These are phyloP conservation scores for Alternaria hordeiaustralica DNA, from an alignment of 2,329 filamentous ascomycete species.

Conservation along the genomic window DNA sequence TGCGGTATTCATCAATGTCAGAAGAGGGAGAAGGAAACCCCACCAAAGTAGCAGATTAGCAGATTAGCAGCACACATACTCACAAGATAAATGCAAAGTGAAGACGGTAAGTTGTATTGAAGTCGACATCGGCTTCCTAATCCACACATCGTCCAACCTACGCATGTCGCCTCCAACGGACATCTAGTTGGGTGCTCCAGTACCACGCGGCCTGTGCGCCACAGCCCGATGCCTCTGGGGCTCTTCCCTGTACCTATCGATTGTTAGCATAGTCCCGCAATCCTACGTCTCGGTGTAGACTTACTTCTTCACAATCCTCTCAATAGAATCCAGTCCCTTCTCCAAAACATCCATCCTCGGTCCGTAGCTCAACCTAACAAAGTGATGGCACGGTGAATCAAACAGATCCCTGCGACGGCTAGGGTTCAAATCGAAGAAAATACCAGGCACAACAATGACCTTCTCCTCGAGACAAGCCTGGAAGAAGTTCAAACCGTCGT, in stretches of 20 bases:
- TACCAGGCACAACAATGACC: slow-evolving; percentile 94
- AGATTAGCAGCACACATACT: neutral
- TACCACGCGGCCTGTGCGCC: slow-evolving; percentile 20
- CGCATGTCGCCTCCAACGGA: neutral
- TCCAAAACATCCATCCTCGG: slow-evolving; percentile 50
- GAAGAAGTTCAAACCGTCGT: slow-evolving; percentile 96
- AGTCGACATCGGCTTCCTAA: neutral
- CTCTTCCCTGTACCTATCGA: slow-evolving; percentile 16
- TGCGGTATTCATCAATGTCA: neutral
- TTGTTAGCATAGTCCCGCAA: neutral
- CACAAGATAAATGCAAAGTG: neutral
- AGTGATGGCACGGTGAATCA: slow-evolving; percentile 84
- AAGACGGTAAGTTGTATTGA: neutral
- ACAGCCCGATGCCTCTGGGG: slow-evolving; percentile 19
- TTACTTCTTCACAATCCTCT: slow-evolving; percentile 50
- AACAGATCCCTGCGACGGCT: slow-evolving; percentile 88
- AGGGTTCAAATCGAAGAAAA: slow-evolving; percentile 97
- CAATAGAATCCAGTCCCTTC: slow-evolving; percentile 50
- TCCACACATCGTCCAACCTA: neutral
- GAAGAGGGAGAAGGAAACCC: too few relatives aligned
- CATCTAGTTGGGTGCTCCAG: slow-evolving; percentile 4
- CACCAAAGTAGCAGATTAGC: neutral
- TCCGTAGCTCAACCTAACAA: slow-evolving; percentile 51
- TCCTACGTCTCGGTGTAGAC: slow-evolving; percentile 9
- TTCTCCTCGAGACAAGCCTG: slow-evolving; percentile 90